Conservation (phyloP, 441 rosid species). For the Populus hybrid region DNA sequence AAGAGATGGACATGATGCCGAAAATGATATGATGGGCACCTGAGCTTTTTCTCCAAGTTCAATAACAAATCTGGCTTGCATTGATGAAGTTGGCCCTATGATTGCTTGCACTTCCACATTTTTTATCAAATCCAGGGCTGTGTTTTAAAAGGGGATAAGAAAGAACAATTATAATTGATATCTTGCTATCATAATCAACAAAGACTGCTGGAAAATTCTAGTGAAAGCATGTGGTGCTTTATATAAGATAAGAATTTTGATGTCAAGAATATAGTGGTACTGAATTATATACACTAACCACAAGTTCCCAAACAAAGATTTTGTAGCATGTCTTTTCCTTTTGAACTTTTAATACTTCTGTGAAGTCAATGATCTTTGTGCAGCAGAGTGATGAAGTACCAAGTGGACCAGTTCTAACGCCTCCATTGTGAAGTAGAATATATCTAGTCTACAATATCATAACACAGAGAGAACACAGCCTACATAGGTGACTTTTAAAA, state of each 20-base stretch:
- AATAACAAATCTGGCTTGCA: neutral
- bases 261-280: too few species aligned
- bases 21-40: neutral
- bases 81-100: neutral
- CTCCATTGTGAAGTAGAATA: neutral
- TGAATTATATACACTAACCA: neutral
- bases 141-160: neutral
- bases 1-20: neutral
- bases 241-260: too few species aligned
- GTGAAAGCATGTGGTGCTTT: too few species aligned
- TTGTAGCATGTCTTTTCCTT: neutral
- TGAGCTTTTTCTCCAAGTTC: neutral
- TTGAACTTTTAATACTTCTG: neutral
- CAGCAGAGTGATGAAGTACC: neutral
- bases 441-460: neutral
- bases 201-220: neutral
- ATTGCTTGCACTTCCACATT: neutral
- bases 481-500: neutral
- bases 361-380: neutral
- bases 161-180: neutral
- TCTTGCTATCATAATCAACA: neutral
- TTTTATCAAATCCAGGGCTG: constrained; percentile 42
- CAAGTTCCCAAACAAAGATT: neutral
- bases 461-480: neutral
- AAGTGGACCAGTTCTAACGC: neutral